Evolutionary conservation across 371 early-diverging fungal genomes (phyloP), one percentile per base, ranked within the genome.

Genomic region (Mucor piriformis): DNA sequence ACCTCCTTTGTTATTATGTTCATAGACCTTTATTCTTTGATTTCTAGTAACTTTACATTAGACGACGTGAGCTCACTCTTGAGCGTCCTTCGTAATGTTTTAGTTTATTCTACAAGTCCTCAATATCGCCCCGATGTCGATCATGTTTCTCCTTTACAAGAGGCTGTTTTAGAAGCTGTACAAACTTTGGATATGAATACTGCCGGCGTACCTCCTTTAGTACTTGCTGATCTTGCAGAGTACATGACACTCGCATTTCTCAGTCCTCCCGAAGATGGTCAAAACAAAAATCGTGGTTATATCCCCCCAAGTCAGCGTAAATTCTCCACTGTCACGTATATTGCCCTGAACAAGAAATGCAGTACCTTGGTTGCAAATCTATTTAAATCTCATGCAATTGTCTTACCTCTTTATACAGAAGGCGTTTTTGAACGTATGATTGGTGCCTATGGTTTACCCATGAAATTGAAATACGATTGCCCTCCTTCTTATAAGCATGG

Each of bases 391-490:
- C 83, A 85, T 69, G 76, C 74, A 5, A 56, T 70, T 2, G 69
- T 81, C 15, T 50, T 69, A n/a, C 69, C 76, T 2, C 46, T 91
- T 1, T 92, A 92, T 59, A 72, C 83, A 0, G 79, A 83, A 23
- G 90, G 90, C 0, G 82, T 88, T 0, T 92, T 88, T 75, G 88
- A 86, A 46, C 72, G 73, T 4, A 73, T 88, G 5, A 72, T 92
- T 52, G 77, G 74, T 34, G 83, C 86, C 1, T 77, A 88, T 63
- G 88, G 88, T 5, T 64, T 87, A 4, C 87, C 91, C 0, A 91
- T 93, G 92, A 77, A 81, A 18, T 74, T 87, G 7, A 88, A 91
- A 58, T 91, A 91, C 53, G 86, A 86, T 46, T 91, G 94, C 49
- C 94, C 92, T 5, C 75, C 82, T 10, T 84, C 89, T 1, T 88